Evolutionary conservation across 176 grass and related monocot species (phyloP).

Genomic region (Rhynchospora tenuis): DNA sequence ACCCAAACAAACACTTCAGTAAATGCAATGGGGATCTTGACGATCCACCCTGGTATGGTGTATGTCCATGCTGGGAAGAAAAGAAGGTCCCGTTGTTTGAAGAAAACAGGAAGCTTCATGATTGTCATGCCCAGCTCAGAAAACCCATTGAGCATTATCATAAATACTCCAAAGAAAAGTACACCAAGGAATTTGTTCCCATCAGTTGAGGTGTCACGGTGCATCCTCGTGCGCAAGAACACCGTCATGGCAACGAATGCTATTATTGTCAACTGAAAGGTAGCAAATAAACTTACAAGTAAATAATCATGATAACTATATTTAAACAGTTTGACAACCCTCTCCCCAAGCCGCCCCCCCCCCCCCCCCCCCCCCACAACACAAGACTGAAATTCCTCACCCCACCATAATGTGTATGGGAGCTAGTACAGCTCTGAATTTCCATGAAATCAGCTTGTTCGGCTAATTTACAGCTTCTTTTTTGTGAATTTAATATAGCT

Average conservation of each 20-base stretch:
- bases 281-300: not conserved
- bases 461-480: not conserved
- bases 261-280: slow-evolving; percentile 39
- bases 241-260: slow-evolving; percentile 58
- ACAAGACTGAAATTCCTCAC: too few relatives aligned
- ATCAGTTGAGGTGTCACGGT: slow-evolving; percentile 27
- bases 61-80: slow-evolving; percentile 94
- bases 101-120: slow-evolving; percentile 79
- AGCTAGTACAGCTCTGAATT: not conserved
- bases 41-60: slow-evolving; percentile 69
- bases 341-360: too few relatives aligned
- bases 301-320: not conserved
- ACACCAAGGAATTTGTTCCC: slow-evolving; percentile 46
- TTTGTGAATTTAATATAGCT: not conserved
- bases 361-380: too few relatives aligned
- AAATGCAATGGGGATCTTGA: slow-evolving; percentile 66
- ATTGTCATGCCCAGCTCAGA: slow-evolving; percentile 55
- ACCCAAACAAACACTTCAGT: slow-evolving; percentile 58
- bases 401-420: not conserved
- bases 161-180: slow-evolving; percentile 55
- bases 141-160: slow-evolving; percentile 88
- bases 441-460: not conserved
- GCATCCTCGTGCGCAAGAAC: slow-evolving; percentile 74
- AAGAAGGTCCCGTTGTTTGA: slow-evolving; percentile 74
- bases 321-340: too few relatives aligned